phyloP scores from a whole-genome alignment of 73 alveolate genomes.

The Loxodes magnus region DNA sequence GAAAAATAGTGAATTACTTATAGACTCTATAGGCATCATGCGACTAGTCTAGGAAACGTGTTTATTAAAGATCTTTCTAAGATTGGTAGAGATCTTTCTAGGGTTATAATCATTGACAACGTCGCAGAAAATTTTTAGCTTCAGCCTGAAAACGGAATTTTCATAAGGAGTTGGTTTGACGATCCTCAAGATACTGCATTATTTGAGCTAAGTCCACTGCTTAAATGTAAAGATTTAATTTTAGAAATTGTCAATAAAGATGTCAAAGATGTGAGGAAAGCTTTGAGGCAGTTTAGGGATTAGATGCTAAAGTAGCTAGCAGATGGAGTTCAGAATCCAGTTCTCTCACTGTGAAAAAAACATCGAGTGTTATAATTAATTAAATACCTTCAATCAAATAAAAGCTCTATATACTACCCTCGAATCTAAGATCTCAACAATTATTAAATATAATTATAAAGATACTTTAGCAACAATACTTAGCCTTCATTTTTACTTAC shows the following conservation, averaged over 20 bases:
- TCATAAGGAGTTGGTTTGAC: conserved; percentile 58
- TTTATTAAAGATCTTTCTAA: conserved; percentile 51
- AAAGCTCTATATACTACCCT: too few relatives aligned
- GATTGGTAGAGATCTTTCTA: conserved; percentile 53
- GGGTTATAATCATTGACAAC: conserved; percentile 53
- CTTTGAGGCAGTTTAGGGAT: conserved; percentile 62
- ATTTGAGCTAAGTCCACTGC: conserved; percentile 26
- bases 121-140: conserved; percentile 48
- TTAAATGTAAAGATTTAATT: conserved; percentile 16
- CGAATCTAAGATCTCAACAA: too few relatives aligned
- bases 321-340: conserved; percentile 41
- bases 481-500: too few relatives aligned
- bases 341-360: too few relatives aligned
- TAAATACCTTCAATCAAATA: too few relatives aligned
- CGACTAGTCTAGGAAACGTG: background rate
- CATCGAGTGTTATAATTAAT: too few relatives aligned
- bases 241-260: conserved; percentile 65
- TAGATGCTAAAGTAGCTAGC: conserved; percentile 57
- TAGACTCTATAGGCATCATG: conserved; percentile 28
- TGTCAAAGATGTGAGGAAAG: conserved; percentile 84
- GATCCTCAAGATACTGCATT: conserved; percentile 62
- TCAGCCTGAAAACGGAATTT: conserved; percentile 50
- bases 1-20: conserved; percentile 48
- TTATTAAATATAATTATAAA: too few relatives aligned
- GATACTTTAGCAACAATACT: too few relatives aligned